Base-by-base conservation (phyloP, 176 grass and related monocot genomes). In the Zoysia pacifica region DNA sequence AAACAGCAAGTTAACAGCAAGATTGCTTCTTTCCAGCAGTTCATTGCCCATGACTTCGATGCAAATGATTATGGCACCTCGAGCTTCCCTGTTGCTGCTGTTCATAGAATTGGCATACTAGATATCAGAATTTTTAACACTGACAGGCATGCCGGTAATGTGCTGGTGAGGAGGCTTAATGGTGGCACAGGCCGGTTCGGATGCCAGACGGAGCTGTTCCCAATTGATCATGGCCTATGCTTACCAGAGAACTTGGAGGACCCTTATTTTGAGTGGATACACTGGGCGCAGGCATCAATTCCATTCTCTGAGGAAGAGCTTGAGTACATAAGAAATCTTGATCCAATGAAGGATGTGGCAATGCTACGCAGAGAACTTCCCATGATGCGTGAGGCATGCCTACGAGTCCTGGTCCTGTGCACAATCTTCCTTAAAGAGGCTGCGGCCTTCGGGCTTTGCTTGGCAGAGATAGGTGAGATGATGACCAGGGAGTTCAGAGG, bases 91-190 rank as follows among this genome's bases (percentile, higher is more conserved):
- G 90, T 92, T 61, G 62, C 87, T 70, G 87, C 93, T 35, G 87
- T 96, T 67, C 93, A 96, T 20, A 79, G 93, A 76, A 96, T 96
- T 1, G 90, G 93, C 61, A 93, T 96, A 86, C 48, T 93, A 36
- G 93, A 96, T 62, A 74, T 96, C 76, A 89, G 93, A 44, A 96
- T 96, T 69, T 96, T 96, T 65, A 96, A 96, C 78, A 93, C 93
- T 7, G 93, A 96, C 61, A 85, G 90, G 73, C 93, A 96, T 71
- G 90, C 71, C 1, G 93, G 93, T 14, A 92, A 96, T 84, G 89
- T 96, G 71, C 80, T 96, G 53, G 90, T 96, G 45, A 85, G 90
- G 90, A 96, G 92, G 53, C 53, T 81, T 67, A 79, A 86, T 13
- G 38, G 67, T 62, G 85, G 79, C 41, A 82, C 83, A 4, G 93